A percentile compares a stretch with the other conserved stretches of the same genome.
These are phyloP conservation scores for Fraxinus velutina DNA, from an alignment of 305 asterid species.

Conservation along the genomic window DNA sequence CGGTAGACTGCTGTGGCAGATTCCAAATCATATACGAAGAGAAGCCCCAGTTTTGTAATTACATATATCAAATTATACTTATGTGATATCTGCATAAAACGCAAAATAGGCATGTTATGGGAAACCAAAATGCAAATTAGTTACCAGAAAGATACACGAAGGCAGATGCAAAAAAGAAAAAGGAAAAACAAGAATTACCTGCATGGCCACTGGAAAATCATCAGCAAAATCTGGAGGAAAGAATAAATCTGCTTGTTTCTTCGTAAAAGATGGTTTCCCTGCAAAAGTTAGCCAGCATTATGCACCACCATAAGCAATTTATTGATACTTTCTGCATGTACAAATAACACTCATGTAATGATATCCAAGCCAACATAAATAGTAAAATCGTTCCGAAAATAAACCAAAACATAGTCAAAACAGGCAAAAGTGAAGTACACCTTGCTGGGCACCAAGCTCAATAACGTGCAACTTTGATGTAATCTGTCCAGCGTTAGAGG, in stretches of 20 bases:
- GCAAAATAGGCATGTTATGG: background rate
- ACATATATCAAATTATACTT: constrained; percentile 43
- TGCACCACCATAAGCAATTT: constrained; percentile 11
- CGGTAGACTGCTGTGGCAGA: constrained; percentile 92
- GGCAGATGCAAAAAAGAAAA: background rate
- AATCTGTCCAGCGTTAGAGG: constrained; percentile 74
- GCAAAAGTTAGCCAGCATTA: constrained; percentile 20
- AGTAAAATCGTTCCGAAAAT: background rate
- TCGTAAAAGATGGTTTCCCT: constrained; percentile 77
- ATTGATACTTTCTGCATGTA: background rate
- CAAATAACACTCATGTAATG: background rate
- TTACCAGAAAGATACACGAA: background rate
- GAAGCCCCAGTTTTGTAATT: constrained; percentile 49
- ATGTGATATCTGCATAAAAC: constrained; percentile 39
- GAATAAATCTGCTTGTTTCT: constrained; percentile 86
- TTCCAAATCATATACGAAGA: constrained; percentile 47
- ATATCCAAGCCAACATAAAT: background rate
- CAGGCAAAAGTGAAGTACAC: constrained; percentile 28
- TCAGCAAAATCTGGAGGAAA: constrained; percentile 88
- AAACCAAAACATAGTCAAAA: constrained; percentile 4
- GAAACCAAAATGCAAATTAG: constrained; percentile 12
- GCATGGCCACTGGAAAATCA: constrained; percentile 57
- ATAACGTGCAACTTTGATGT: constrained; percentile 87
- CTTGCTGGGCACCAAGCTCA: constrained; percentile 99
- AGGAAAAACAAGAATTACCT: background rate